phyloP scores from a whole-genome alignment of 1,139 yeast species.

The Candida sp. region DNA sequence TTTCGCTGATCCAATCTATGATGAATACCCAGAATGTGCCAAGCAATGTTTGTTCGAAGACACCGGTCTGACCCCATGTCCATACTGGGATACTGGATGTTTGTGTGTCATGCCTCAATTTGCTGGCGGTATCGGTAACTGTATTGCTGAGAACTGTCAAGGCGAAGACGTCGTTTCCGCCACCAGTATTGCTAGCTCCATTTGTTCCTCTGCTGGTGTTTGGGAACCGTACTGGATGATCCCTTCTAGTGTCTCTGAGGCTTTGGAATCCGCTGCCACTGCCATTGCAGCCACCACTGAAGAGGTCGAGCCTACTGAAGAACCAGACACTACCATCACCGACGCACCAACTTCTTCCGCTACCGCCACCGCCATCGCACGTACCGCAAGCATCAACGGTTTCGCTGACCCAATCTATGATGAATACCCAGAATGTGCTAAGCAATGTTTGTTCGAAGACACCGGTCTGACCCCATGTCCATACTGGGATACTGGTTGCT shows the following conservation, averaged over 20 bases:
- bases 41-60: slow-evolving; percentile 20
- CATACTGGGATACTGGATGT: slow-evolving; percentile 44
- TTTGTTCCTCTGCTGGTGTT: slow-evolving; percentile 49
- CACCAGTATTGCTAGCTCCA: slow-evolving; percentile 41
- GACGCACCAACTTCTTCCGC: too few species aligned
- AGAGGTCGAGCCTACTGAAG: too few species aligned
- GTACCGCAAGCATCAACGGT: slow-evolving; percentile 39
- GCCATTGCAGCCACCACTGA: slow-evolving; percentile 17
- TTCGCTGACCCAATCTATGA: slow-evolving; percentile 37
- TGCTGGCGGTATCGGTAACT: slow-evolving; percentile 29
- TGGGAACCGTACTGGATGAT: slow-evolving; percentile 41
- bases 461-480: slow-evolving; percentile 37
- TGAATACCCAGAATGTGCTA: slow-evolving; percentile 26
- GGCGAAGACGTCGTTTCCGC: slow-evolving; percentile 42
- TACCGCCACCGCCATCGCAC: too few species aligned
- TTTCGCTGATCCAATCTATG: slow-evolving; percentile 37
- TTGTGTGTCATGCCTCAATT: slow-evolving; percentile 38
- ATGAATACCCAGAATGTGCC: slow-evolving; percentile 26
- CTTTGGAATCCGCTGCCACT: background rate
- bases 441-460: slow-evolving; percentile 20
- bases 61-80: slow-evolving; percentile 35
- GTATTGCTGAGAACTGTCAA: slow-evolving; percentile 31
- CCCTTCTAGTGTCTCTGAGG: slow-evolving; percentile 26
- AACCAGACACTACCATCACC: too few species aligned
- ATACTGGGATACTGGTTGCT: slow-evolving; percentile 43